phyloP scores from a whole-genome alignment of 164 flowering plant species.

The Vitis riparia region DNA sequence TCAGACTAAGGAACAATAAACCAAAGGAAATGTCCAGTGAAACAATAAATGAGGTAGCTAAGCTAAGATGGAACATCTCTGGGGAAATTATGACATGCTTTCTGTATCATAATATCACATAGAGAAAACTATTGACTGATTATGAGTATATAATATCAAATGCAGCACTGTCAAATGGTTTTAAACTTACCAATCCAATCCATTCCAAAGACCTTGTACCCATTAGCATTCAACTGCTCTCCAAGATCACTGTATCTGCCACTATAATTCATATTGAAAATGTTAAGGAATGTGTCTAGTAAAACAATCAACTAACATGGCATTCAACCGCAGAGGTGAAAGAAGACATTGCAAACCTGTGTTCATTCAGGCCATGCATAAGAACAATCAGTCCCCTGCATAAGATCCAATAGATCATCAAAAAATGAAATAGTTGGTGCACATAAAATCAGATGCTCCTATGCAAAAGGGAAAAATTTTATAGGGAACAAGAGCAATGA shows the following conservation, averaged over 20 bases:
- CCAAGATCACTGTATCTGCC: conserved; percentile 79
- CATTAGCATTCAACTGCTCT: conserved; percentile 73
- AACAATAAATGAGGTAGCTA: no score
- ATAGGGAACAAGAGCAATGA: no score
- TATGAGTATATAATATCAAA: no score
- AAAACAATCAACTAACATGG: not conserved
- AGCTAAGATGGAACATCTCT: no score
- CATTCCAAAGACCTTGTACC: conserved; percentile 86
- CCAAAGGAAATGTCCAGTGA: no score
- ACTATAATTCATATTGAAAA: conserved; percentile 35
- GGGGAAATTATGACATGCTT: no score
- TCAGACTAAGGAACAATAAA: no score
- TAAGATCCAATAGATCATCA: not conserved
- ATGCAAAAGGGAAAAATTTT: no score
- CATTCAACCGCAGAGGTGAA: not conserved
- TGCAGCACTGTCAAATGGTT: not conserved
- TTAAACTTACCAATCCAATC: conserved; percentile 88
- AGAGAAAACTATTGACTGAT: no score
- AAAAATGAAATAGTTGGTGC: no score
- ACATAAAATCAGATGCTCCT: no score
- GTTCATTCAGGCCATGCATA: conserved; percentile 93
- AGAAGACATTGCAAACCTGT: conserved; percentile 54
- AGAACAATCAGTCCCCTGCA: conserved; percentile 78
- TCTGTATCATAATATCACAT: no score
- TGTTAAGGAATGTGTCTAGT: not conserved